These are phyloP conservation scores for Vigna hirtella DNA, from an alignment of 306 rosid genomes.

Conservation along the genomic window DNA sequence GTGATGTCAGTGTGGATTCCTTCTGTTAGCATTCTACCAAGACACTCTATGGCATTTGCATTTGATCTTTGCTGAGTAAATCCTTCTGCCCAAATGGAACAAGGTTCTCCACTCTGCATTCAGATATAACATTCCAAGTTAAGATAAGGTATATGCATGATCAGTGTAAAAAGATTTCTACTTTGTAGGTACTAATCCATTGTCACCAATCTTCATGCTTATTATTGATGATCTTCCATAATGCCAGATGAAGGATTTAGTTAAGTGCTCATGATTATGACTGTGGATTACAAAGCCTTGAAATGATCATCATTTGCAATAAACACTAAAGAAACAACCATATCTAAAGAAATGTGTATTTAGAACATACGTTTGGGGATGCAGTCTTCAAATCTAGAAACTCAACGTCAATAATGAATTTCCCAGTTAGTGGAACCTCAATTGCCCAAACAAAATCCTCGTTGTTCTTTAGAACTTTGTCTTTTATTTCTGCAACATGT, in stretches of 20 bases:
- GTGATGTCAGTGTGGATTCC: slow-evolving; percentile 88
- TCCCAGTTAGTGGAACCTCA: slow-evolving; percentile 94
- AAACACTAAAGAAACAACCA: slow-evolving; percentile 6
- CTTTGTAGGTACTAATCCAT: not conserved
- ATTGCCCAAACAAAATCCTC: slow-evolving; percentile 95
- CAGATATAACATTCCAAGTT: slow-evolving; percentile 20
- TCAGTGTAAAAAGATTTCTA: not conserved
- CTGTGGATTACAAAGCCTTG: slow-evolving; percentile 1
- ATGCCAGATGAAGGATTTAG: slow-evolving; percentile 20
- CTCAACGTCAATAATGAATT: slow-evolving; percentile 92
- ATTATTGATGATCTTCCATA: not conserved
- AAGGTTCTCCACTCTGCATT: slow-evolving; percentile 78
- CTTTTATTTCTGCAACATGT: slow-evolving; percentile 67
- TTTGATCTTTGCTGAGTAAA: slow-evolving; percentile 62
- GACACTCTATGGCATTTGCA: slow-evolving; percentile 71
- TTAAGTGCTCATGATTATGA: slow-evolving; percentile 15
- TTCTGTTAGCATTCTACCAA: slow-evolving; percentile 82
- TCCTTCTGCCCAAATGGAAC: slow-evolving; percentile 85
- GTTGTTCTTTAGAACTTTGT: slow-evolving; percentile 76
- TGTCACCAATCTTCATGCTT: not conserved
- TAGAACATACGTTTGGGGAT: slow-evolving; percentile 63
- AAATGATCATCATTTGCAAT: slow-evolving; percentile 32
- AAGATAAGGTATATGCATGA: not conserved
- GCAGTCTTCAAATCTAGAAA: slow-evolving; percentile 90
- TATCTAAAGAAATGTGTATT: not conserved